phyloP scores from a whole-genome alignment of 2,329 filamentous ascomycete species.

The Stagonosporopsis cucurbitacearum region DNA sequence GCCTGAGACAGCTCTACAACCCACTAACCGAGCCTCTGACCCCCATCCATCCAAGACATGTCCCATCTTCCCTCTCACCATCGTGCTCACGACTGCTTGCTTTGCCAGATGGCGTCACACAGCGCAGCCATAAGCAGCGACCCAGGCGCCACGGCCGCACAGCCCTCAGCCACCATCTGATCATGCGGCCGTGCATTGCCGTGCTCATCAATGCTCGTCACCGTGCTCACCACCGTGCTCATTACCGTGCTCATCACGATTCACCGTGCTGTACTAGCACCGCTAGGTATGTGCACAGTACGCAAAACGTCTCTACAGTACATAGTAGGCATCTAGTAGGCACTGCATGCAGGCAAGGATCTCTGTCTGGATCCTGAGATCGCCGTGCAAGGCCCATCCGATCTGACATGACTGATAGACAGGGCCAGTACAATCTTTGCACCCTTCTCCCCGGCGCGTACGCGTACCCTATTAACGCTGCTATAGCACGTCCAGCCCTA shows the following conservation, averaged over 20 bases:
- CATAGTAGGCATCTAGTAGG: too few relatives aligned
- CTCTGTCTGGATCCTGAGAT: neutral
- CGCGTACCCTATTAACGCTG: constrained; percentile 10
- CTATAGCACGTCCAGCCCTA: constrained; percentile 3
- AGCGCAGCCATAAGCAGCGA: constrained; percentile 10
- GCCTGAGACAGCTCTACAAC: constrained; percentile 19
- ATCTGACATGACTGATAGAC: neutral
- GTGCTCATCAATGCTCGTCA: too few relatives aligned
- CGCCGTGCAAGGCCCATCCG: neutral
- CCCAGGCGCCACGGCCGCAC: constrained; percentile 5
- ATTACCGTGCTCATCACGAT: too few relatives aligned
- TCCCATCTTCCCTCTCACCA: constrained; percentile 31
- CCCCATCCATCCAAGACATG: constrained; percentile 24
- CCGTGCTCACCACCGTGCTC: too few relatives aligned
- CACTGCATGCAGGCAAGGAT: too few relatives aligned
- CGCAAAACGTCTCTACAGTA: too few relatives aligned
- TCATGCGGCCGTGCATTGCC: neutral
- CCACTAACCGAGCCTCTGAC: constrained; percentile 29
- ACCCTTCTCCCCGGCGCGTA: constrained; percentile 6
- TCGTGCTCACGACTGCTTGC: constrained; percentile 22
- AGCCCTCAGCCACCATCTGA: constrained; percentile 13
- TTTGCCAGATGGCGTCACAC: constrained; percentile 29
- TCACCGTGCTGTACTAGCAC: too few relatives aligned
- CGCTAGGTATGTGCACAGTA: too few relatives aligned
- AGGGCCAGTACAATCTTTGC: constrained; percentile 4